phyloP scores from a whole-genome alignment of 768 basidiomycete genomes.

The Amylocystis lapponica region DNA sequence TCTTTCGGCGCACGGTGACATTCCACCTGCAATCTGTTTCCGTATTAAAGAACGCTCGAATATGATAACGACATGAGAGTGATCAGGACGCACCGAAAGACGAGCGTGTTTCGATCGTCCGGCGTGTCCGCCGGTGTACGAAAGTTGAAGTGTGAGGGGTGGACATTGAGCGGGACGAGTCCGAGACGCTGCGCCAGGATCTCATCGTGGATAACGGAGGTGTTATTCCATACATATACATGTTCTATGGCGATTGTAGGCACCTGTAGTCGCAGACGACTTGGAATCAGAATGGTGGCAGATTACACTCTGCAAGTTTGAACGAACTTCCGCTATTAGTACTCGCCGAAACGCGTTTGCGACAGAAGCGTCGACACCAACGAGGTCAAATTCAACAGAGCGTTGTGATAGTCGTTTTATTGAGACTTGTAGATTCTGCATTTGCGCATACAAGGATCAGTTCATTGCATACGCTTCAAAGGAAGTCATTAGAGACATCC shows the following conservation, averaged over 20 bases:
- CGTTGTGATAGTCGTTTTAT: conserved; percentile 77
- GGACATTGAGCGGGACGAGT: conserved; percentile 81
- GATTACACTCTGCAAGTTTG: neutral
- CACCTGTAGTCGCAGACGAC: conserved; percentile 45
- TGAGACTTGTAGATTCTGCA: conserved; percentile 66
- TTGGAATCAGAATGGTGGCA: neutral
- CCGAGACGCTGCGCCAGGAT: conserved; percentile 91
- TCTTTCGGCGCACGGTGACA: conserved; percentile 45
- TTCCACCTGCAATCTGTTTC: conserved; percentile 46
- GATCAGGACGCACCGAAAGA: conserved; percentile 47
- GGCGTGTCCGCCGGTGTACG: conserved; percentile 38
- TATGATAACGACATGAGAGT: neutral
- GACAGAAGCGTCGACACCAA: conserved; percentile 93
- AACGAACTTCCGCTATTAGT: conserved; percentile 86
- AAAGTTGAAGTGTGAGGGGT: conserved; percentile 69
- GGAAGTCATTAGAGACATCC: too few species aligned
- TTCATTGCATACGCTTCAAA: too few species aligned
- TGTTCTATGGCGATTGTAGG: conserved; percentile 88
- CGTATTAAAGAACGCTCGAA: neutral
- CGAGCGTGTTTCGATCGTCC: conserved; percentile 87
- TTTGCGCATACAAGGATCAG: too few species aligned
- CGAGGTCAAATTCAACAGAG: conserved; percentile 89
- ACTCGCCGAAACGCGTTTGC: conserved; percentile 93
- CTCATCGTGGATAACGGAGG: conserved; percentile 89
- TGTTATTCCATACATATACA: conserved; percentile 94